Base-by-base conservation (phyloP, 2,329 filamentous ascomycete genomes). In the Xylaria sp. region DNA sequence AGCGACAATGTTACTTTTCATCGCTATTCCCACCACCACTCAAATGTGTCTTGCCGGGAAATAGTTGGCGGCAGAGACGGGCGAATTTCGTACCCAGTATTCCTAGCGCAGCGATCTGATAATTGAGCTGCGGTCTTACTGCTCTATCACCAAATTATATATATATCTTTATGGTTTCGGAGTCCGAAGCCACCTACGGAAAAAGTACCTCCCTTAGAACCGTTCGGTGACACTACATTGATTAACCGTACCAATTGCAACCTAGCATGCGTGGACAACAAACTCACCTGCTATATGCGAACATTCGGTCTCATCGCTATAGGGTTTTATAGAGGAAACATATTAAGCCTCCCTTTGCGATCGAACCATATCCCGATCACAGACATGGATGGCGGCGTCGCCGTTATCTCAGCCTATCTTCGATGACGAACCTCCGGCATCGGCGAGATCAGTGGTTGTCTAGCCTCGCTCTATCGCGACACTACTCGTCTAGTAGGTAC, bases 181-280 rank as follows among this genome's bases (percentile, higher is more conserved):
- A n/a, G n/a, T n/a, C n/a, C n/a, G n/a, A n/a, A n/a, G n/a, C n/a
- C n/a, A n/a, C n/a, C n/a, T n/a, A n/a, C n/a, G n/a, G n/a, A n/a
- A n/a, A n/a, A n/a, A 35, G 13, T 17, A 49, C 46, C 46, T 49
- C n/a, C n/a, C 46, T 19, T 27, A n/a, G 40, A 41, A 33, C 8
- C 11, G 37, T 44, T 41, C 21, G 6, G 27, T 23, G 38, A 41
- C 23, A 23, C 10, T 25, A 44, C 11, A 43, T 35, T 44, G 11
- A 33, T 38, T 33, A 19, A 49, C 35, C 21, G 35, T 21, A 10
- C 19, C 10, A 41, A 51, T 44, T 19, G 21, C 8, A 21, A 44
- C 57, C 51, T 49, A 54, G 51, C 51, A 25, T 49, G 44, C 33
- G 23, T 49, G 21, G 27, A 60, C 49, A 43, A 48, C 17, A 21